A percentile compares a stretch with the other conserved stretches of the same genome.
phyloP scores from a whole-genome alignment of 164 flowering plant species.

The Chimonanthus praecox region DNA sequence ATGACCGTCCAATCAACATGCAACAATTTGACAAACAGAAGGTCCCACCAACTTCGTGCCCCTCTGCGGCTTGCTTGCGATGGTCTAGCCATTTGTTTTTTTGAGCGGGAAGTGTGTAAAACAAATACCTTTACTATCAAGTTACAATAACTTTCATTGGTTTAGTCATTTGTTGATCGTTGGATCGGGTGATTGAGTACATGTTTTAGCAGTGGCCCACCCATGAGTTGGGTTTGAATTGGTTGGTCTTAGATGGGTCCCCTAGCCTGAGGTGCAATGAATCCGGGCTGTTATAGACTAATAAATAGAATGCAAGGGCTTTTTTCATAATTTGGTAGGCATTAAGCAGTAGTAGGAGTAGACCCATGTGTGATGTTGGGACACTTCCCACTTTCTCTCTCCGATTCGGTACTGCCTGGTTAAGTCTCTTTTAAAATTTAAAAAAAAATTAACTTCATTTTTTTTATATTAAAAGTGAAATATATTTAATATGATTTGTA shows the following conservation, averaged over 20 bases:
- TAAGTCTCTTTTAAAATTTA: no score
- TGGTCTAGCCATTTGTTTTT: no score
- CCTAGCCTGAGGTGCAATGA: background rate
- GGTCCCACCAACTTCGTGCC: background rate
- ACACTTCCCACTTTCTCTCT: background rate
- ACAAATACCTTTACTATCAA: no score
- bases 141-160: no score
- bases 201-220: background rate
- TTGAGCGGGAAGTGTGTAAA: no score
- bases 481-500: no score
- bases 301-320: background rate
- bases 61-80: no score
- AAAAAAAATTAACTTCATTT: no score
- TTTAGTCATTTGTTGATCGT: no score
- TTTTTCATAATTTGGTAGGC: background rate
- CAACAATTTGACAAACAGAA: background rate
- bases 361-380: constrained; percentile 2
- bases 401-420: background rate
- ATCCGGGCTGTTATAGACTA: background rate
- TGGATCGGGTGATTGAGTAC: no score
- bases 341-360: background rate
- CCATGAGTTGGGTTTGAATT: background rate
- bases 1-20: background rate
- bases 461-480: no score
- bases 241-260: background rate